Base-by-base conservation (phyloP, 2,329 filamentous ascomycete species). In the Diplodia corticola region DNA sequence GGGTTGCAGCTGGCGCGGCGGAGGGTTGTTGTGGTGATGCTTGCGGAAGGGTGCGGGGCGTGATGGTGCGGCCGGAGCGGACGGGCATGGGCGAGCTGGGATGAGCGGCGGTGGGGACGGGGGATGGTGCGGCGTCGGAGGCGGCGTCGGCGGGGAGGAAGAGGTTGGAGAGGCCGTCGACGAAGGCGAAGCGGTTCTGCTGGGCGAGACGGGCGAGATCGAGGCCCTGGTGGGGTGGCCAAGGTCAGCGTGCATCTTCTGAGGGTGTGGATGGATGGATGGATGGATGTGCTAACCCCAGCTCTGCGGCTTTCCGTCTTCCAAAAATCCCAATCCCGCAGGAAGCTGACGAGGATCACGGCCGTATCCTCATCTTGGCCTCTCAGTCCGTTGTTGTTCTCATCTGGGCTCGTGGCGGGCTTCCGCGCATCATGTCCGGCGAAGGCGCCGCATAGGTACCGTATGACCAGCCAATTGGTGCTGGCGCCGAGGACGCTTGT, bases 271-370 rank as follows among this genome's bases (percentile, higher is more conserved):
- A 15, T 10, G 22, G 50, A 30, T 17, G 20, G 2, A 26, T 64
- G 33, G 26, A 17, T n/a, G 30, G 40, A 20, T 13, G n/a, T 37
- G 69, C 83, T 69, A 79, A 91, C 73, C 26, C 70, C 90, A 73
- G 92, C 77, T 76, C 89, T 89, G 63, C 86, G 84, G 2, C 84
- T 85, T 59, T 91, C 89, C 3, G 89, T 86, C 69, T 82, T 88
- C 92, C 93, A 97, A 74, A 96, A 96, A 1, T 85, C 81, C 69
- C 85, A 86, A 72, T 94, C 90, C 68, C 91, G 85, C 78, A 96
- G 80, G 78, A 95, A 97, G 80, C 91, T 96, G 67, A 95, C 88
- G 3, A 97, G 82, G 3, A 97, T 82, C 0, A 97, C 78, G 20
- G 75, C 76, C 10, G 70, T 70, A 30, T 72, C 73, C 12, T 69